A percentile compares a stretch with the other conserved stretches of the same genome.
Evolutionary conservation across 805 yeast species (phyloP).

Genomic region (Metschnikowia rubicola): DNA sequence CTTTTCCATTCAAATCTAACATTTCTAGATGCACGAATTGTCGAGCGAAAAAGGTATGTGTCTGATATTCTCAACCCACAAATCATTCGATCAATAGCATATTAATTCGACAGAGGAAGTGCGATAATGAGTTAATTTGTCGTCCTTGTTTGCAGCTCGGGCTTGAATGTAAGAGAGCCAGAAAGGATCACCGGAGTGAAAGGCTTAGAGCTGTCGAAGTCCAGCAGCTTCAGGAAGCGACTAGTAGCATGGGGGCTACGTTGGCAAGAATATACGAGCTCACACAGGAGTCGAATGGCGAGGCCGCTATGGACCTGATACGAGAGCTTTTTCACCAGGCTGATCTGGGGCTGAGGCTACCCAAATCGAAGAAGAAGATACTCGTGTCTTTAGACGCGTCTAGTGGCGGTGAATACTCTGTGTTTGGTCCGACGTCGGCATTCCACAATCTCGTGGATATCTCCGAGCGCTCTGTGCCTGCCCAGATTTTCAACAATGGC

Average conservation of each 20-base stretch:
- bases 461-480: slow-evolving; percentile 4
- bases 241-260: slow-evolving; percentile 6
- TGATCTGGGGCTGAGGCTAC: not conserved
- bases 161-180: slow-evolving; percentile 11
- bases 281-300: not conserved
- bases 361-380: slow-evolving; percentile 8
- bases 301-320: slow-evolving; percentile 3
- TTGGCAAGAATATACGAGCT: slow-evolving; percentile 10
- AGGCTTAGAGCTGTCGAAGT: slow-evolving; percentile 9
- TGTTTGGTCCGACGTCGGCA: slow-evolving; percentile 20
- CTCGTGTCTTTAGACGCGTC: slow-evolving; percentile 17
- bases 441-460: slow-evolving; percentile 15
- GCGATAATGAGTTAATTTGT: slow-evolving; percentile 14
- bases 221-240: slow-evolving; percentile 7
- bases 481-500: slow-evolving; percentile 4
- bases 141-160: slow-evolving; percentile 8
- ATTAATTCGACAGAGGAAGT: slow-evolving; percentile 8
- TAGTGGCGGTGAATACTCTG: slow-evolving; percentile 16
- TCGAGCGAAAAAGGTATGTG: slow-evolving; percentile 15
- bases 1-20: not conserved
- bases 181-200: slow-evolving; percentile 10
- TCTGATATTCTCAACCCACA: too few species aligned
- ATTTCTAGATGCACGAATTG: slow-evolving; percentile 14
- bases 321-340: not conserved
- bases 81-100: not conserved